Base-by-base conservation (phyloP, 2,329 filamentous ascomycete genomes). In the Dryadomyces quercus-mongolicae region DNA sequence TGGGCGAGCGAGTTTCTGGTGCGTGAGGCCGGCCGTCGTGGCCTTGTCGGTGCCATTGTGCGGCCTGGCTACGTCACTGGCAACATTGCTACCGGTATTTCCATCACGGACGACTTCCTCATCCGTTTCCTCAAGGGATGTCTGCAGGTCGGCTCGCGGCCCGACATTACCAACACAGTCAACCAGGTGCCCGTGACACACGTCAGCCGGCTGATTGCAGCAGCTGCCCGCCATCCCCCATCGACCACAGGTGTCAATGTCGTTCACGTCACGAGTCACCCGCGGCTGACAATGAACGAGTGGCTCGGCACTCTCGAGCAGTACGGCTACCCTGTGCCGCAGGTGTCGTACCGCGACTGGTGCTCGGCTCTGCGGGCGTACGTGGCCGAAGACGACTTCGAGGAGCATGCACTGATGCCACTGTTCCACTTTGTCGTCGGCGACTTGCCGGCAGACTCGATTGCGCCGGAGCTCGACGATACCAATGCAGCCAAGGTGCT, bases 111-210 rank as follows among this genome's bases (percentile, higher is more conserved):
- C 64, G 92, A 96, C 68, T 97, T 96, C 73, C 71, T 97, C 7
- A 79, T 95, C 59, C 82, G 92, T 43, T 81, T 96, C 70, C 71
- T 85, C 55, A 95, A 96, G 71, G 91, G 89, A 55, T 95, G 89
- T 63, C 74, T 95, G 51, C 91, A 97, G 68, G 74, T 96, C 2
- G 72, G 72, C 2, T 75, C 76, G 2, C 77, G 88, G 0, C 92
- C 91, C 1, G 77, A 80, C 60, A 94, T 96, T 61, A 70, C 75
- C 66, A 97, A 95, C 72, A 88, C 88, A 0, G 82, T 96, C 68
- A 97, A 96, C 71, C 82, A 85, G 67, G 86, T 95, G 0, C 91
- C 92, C 0, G 90, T 95, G 25, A 82, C 82, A 58, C 88, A 95
- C 60, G 90, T 96, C 40, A 80, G 85, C 1, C 77, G 81, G n/a